A percentile compares a stretch with the other conserved stretches of the same genome.
Evolutionary conservation across 768 basidiomycete genomes (phyloP).

Genomic region (Tubosaeta sp.): DNA sequence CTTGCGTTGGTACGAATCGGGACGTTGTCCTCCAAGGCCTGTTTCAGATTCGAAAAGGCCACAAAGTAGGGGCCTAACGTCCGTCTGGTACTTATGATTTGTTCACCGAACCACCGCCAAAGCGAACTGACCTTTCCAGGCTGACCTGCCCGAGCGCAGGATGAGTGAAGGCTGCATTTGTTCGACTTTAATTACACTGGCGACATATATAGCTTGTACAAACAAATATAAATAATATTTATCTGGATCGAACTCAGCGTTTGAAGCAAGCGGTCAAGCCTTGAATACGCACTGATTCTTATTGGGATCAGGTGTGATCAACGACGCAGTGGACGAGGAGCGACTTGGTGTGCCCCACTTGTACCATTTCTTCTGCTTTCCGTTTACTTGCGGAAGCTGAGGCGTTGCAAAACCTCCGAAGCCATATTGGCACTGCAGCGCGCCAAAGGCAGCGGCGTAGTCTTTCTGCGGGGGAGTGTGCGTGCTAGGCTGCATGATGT

Average conservation of each 20-base stretch:
- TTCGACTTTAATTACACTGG: not conserved
- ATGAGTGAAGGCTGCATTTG: constrained; percentile 61
- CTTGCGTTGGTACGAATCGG: constrained; percentile 87
- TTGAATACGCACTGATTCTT: no score
- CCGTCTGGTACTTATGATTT: not conserved
- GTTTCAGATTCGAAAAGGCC: constrained; percentile 82
- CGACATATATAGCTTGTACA: not conserved
- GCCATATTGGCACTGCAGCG: constrained; percentile 21
- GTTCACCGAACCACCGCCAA: not conserved
- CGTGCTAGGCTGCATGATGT: not conserved
- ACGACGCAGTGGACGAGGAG: constrained; percentile 15
- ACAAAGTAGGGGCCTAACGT: constrained; percentile 87
- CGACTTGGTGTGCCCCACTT: constrained; percentile 9
- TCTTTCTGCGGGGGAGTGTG: constrained; percentile 16
- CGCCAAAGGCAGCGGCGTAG: constrained; percentile 20
- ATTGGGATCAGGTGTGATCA: constrained; percentile 6
- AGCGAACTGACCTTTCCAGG: constrained; percentile 66
- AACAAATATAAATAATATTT: constrained; percentile 9
- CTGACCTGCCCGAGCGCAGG: constrained; percentile 66
- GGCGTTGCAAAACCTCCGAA: constrained; percentile 6
- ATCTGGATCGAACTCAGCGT: no score
- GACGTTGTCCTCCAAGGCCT: constrained; percentile 75
- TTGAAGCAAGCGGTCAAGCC: no score
- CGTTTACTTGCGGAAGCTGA: not conserved
- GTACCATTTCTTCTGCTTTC: constrained; percentile 17